Evolutionary conservation across 345 rosid genomes (phyloP), one percentile per base, ranked within the genome.

Genomic region (Lepidium didymum): DNA sequence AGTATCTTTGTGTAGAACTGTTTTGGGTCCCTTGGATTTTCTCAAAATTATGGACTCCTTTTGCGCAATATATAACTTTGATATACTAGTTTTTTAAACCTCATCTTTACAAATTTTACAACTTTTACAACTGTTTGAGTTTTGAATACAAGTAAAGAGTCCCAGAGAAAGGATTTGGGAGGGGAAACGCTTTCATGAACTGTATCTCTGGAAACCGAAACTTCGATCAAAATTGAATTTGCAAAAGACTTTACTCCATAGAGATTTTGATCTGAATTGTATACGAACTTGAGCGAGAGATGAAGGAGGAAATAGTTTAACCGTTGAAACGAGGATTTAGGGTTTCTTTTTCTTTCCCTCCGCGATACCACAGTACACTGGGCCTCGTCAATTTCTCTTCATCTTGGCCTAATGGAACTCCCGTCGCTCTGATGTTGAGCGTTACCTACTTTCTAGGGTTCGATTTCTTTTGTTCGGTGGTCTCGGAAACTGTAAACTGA

Each of bases 311-410:
- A 59, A 15, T 69, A 29, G 74, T 14, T 56, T 25, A 25, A 56
- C 70, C 40, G 38, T 9, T 56, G 51, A 47, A 64, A 64, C 19
- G 44, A 56, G 15, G 34, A 59, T 23, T 74, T 74, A 74, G 77
- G 77, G 73, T 52, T 73, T 29, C 34, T 43, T 8, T 18, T 36
- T 35, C 7, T 11, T 52, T 57, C 16, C 46, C 55, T 70, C 62
- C 56, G 21, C 38, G 37, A 31, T 21, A 51, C 61, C n/a, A 14
- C 38, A 27, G 19, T 21, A 41, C 61, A 7, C 55, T 45, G 23
- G 38, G 40, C 21, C 8, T 53, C 29, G 23, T 21, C 62, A 62
- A 5, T 35, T 23, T 36, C 42, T 25, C 6, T 15, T 35, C 38
- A 42, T 34, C 34, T 23, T 71, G 8, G 5, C 35, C 13, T 47